Evolutionary conservation across 495 filamentous ascomycete species (phyloP), one percentile per base, ranked within the genome.

Genomic region (Xylaria grammica): DNA sequence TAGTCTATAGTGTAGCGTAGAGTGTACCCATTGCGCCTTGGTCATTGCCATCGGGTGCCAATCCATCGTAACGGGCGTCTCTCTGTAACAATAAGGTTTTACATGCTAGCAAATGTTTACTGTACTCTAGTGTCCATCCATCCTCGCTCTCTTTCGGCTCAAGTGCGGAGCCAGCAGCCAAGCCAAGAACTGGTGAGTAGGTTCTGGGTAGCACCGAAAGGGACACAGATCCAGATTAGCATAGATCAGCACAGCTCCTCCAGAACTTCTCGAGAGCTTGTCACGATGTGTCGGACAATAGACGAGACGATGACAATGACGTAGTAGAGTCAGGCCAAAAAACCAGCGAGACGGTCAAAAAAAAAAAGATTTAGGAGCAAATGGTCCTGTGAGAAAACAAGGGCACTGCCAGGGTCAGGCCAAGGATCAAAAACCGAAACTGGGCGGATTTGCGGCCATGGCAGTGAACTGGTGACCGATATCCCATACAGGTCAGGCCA

Each of bases 341-440:
- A 22, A 15, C 29, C 50, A 34, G 29, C 32, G 24, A 49, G 20
- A 6, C 4, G n/a, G 4, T 50, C 26, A 17, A 26, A 26, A 3
- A 29, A 19, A 7, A 7, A 50, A 32, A 19, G 20, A 15, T 26
- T 36, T 3, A 50, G 58, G 58, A 61, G 58, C 58, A 61, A 61
- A 61, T 51, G 58, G 32, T 61, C 58, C 58, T 52, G 42, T 19
- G 13, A n/a, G 46, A 44, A 46, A 20, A 9, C 45, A 50, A 51
- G 48, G 58, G 45, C 38, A 15, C 34, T 11, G 34, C 34, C 11
- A 5, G n/a, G 26, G n/a, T n/a, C n/a, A n/a, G n/a, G n/a, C n/a
- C n/a, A n/a, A n/a, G n/a, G n/a, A n/a, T n/a, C n/a, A n/a, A n/a
- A n/a, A n/a, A n/a, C n/a, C n/a, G 26, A 38, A 56, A 63, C 6